Evolutionary conservation across 2,329 filamentous ascomycete genomes (phyloP), one percentile per base, ranked within the genome.

Genomic region (Pseudogymnoascus sp.): DNA sequence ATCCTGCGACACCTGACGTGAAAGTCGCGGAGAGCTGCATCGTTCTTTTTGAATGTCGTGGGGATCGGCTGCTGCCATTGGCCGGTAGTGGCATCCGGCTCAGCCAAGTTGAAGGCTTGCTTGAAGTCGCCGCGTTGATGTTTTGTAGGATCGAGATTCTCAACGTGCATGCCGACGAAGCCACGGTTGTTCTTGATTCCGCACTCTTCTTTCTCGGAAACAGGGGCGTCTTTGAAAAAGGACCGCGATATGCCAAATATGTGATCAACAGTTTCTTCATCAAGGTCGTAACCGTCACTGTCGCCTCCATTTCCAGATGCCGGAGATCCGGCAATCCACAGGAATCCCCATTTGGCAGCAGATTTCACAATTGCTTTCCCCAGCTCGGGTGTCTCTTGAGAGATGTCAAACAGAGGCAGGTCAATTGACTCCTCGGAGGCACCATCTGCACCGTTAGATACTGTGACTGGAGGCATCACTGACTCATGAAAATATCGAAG

Each of bases 1-100:
- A 96, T 83, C 2, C 77, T 74, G 64, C 89, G 86, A 73, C 92
- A 97, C 28, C 83, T 79, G 36, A 79, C 74, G 62, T 86, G 81
- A 74, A 97, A 97, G 38, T 77, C 74, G 60, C 78, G 76, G 63
- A 96, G 79, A 16, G 86, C 79, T 6, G 77, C 68, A 69, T 89
- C 82, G 16, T 50, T 50, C 43, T 50, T 30, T 50, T 18, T 70
- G 66, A 62, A 70, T 73, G 58, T 75, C 73, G 70, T 85, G 83
- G 6, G 81, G 80, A 4, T 74, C 70, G 6, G 22, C 28, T 50
- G 43, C 6, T 12, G 43, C 43, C 43, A 50, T 16, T 50, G 43
- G 4, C 22, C 43, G 16, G 77, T 78, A 73, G 86, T 85, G 74
- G 85, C 85, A 64, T 78, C 75, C 4, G 43, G 43, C 2, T 50